Base-by-base conservation (phyloP, 768 basidiomycete genomes). In the Kockovaella imperatae region DNA sequence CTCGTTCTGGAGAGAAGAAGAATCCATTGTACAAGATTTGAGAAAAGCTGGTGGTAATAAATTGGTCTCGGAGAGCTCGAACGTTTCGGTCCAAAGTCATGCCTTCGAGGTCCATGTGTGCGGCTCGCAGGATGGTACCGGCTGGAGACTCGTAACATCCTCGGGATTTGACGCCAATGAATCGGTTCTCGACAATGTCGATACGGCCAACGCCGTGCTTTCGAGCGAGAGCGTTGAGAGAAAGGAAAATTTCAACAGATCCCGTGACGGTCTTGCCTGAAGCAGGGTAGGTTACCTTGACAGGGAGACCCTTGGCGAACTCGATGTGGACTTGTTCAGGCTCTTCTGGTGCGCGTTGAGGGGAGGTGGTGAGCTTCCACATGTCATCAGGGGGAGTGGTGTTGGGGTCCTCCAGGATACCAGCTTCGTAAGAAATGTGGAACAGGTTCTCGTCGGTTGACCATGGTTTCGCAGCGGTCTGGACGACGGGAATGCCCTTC, bases 381-480 rank as follows among this genome's bases (percentile, higher is more conserved):
- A 99, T 99, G 77, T 97, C 93, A 11, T 72, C 69, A 15, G 93
- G 93, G 45, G 95, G 95, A 4, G 89, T 96, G 51, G 76, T 82
- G 77, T 93, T 81, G 55, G 95, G 95, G 68, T 97, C 86, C 72
- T 99, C 95, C 56, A 99, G 82, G 71, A 99, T 97, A 36, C 93
- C 95, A 10, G 95, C 93, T 73, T 99, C 95, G 75, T 96, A 99
- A 15, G 95, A 97, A 74, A 97, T 99, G 77, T 99, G 95, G 83
- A 93, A 96, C 40, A 99, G 78, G 76, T 97, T 99, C 75, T 97
- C 95, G 71, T 99, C 74, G 5, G 95, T 99, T 2, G 93, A 96
- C 95, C 95, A 99, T 30, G 95, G 93, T 75, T 97, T 96, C 47
- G 91, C 79, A 10, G 86, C 79, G 38, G 95, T 99, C 75, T 99